Evolutionary conservation across 192 early-diverging fungal genomes (phyloP), one percentile per base, ranked within the genome.

Genomic region (Coemansia sp.): DNA sequence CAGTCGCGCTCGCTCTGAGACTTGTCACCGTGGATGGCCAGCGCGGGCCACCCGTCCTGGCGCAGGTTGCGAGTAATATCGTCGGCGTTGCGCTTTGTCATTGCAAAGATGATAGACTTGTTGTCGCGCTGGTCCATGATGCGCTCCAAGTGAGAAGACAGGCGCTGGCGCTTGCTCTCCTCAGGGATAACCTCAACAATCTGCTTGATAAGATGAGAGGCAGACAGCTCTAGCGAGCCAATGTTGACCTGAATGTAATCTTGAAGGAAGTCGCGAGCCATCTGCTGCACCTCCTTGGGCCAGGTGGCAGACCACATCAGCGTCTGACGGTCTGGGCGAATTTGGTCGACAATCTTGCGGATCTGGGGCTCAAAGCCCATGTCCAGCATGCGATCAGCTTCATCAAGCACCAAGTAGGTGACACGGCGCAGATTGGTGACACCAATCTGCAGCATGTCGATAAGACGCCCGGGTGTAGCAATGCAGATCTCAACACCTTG

Each of bases 351-450:
- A 68, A 99, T 97, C 76, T 95, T 94, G 65, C 96, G 90, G 75
- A 99, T 96, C 78, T 99, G 96, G 49, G 94, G 94, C 84, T 99
- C 97, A 72, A 97, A 98, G 68, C 97, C 96, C 96, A 99, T 98
- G 76, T 99, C 97, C 64, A 99, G 81, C 97, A 97, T 97, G 59
- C 95, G 89, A 80, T 99, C 97, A n/a, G 97, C 97, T 76, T 98
- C 96, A 85, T 98, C 97, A 64, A 99, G 86, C 39, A 99, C 97
- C 44, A 99, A 86, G 68, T 97, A 97, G 6, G 96, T 97, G 38
- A 99, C 97, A 59, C 95, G 88, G 60, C 89, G 87, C 62, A 99
- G 83, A 69, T 98, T 98, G 37, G 95, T 97, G 62, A 86, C 89
- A 12, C 92, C 89, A 52, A 85, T 85, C 66, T 95, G 91, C 4